These are phyloP conservation scores for Quercus alba DNA, from an alignment of 306 rosid genomes.

Conservation along the genomic window DNA sequence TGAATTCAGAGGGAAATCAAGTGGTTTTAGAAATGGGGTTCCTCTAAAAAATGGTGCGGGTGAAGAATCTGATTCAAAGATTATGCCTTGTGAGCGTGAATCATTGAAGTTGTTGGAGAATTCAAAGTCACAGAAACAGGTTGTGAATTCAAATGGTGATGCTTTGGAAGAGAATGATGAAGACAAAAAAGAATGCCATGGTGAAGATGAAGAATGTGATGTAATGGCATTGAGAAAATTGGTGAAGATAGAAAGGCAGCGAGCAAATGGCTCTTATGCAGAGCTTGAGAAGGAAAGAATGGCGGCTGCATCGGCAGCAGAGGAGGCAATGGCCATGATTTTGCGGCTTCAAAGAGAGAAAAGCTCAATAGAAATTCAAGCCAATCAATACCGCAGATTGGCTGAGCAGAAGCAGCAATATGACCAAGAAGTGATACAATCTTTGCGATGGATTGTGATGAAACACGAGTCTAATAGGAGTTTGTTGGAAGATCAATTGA, in stretches of 20 bases:
- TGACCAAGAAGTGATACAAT: constrained; percentile 43
- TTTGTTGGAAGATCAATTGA: constrained; percentile 34
- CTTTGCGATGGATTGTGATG: constrained; percentile 36
- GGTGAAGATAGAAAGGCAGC: constrained; percentile 48
- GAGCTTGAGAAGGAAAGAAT: constrained; percentile 76
- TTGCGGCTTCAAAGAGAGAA: constrained; percentile 69
- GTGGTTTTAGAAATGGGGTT: constrained; percentile 17
- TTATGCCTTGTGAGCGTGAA: constrained; percentile 12
- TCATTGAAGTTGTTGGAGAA: constrained; percentile 1
- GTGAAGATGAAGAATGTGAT: constrained; percentile 46
- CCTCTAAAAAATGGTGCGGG: constrained; percentile 18
- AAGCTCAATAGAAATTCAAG: constrained; percentile 50
- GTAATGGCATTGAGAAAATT: constrained; percentile 42
- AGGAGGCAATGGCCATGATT: constrained; percentile 89
- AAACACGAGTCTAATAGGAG: constrained; percentile 37
- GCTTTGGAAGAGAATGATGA: constrained; percentile 12
- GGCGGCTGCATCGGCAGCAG: constrained; percentile 65
- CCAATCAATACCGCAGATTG: constrained; percentile 57
- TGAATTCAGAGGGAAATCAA: constrained; percentile 23
- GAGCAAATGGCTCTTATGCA: constrained; percentile 31
- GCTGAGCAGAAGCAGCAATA: constrained; percentile 58
- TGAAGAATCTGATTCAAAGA: constrained; percentile 14
- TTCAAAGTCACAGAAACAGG: neutral
- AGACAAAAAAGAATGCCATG: neutral
- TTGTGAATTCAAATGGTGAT: neutral